These are phyloP conservation scores for Phytophthora nicotianae DNA, from an alignment of 352 stramenopile species.

Conservation along the genomic window DNA sequence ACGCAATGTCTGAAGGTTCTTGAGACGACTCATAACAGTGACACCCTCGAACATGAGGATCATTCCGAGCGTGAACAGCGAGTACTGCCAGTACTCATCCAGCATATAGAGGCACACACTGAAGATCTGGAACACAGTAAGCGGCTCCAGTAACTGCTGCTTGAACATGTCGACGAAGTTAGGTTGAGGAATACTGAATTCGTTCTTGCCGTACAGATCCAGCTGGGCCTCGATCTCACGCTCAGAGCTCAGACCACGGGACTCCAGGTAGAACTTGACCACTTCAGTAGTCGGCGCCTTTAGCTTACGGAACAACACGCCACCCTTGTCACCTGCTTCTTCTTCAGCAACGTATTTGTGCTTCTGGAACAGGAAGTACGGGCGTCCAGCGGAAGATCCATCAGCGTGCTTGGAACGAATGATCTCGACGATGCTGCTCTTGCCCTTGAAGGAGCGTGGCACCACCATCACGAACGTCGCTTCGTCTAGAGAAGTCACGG, in stretches of 20 bases:
- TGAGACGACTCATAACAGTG: slow-evolving; percentile 95
- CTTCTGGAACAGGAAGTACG: slow-evolving; percentile 90
- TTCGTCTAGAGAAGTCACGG: slow-evolving; percentile 57
- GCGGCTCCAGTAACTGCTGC: slow-evolving; percentile 97
- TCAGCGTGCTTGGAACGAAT: slow-evolving; percentile 43
- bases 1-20: slow-evolving; percentile 95
- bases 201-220: slow-evolving; percentile 90
- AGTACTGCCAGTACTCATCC: slow-evolving; percentile 99
- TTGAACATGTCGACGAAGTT: slow-evolving; percentile 96
- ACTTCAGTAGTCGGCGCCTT: slow-evolving; percentile 65
- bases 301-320: slow-evolving; percentile 82
- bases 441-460: slow-evolving; percentile 86
- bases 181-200: slow-evolving; percentile 95
- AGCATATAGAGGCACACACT: slow-evolving; percentile 98
- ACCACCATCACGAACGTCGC: slow-evolving; percentile 85
- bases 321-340: slow-evolving; percentile 57
- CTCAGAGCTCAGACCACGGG: slow-evolving; percentile 54
- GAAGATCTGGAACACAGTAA: slow-evolving; percentile 99
- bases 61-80: slow-evolving; percentile 98
- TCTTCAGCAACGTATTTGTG: slow-evolving; percentile 87
- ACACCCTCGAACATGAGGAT: slow-evolving; percentile 98
- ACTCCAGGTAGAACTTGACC: slow-evolving; percentile 69
- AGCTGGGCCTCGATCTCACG: slow-evolving; percentile 48
- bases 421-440: slow-evolving; percentile 84
- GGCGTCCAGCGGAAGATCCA: slow-evolving; percentile 41